phyloP scores from a whole-genome alignment of 257 asterid genomes.

The Solanum clarkiae region DNA sequence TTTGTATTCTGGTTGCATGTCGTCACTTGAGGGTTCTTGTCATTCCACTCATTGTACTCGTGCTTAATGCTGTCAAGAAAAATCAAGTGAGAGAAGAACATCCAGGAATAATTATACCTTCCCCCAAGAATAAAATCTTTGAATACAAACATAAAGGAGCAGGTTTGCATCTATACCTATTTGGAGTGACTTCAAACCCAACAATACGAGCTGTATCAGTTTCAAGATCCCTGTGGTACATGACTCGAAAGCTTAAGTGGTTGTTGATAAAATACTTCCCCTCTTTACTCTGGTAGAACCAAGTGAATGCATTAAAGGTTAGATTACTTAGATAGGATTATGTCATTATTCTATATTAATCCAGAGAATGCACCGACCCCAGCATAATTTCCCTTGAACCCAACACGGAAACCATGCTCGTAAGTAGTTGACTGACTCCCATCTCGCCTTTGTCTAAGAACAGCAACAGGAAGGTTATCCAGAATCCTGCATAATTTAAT shows the following conservation, averaged over 20 bases:
- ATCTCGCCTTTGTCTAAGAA: constrained; percentile 68
- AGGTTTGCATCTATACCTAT: constrained; percentile 26
- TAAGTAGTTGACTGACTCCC: constrained; percentile 60
- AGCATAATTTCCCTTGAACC: constrained; percentile 80
- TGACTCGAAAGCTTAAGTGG: constrained; percentile 11
- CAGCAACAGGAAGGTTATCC: constrained; percentile 94
- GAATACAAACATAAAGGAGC: background rate
- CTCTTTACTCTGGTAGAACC: constrained; percentile 42
- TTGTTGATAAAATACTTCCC: constrained; percentile 11
- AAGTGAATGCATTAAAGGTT: constrained; percentile 3
- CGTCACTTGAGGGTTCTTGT: constrained; percentile 59
- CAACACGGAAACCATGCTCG: constrained; percentile 87
- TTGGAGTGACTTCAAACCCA: constrained; percentile 79
- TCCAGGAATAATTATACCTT: background rate
- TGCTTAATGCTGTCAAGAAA: constrained; percentile 54
- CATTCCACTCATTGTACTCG: constrained; percentile 70
- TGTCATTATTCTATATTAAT: constrained; percentile 6
- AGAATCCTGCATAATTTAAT: constrained; percentile 47
- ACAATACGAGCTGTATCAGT: constrained; percentile 6
- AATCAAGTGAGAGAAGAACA: background rate
- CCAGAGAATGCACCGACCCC: constrained; percentile 44
- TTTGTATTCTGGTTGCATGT: constrained; percentile 71
- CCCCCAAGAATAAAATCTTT: background rate
- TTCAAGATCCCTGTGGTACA: constrained; percentile 7
- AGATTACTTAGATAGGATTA: background rate